phyloP scores from a whole-genome alignment of 2,329 filamentous ascomycete genomes.

The Ustilaginoidea virens region DNA sequence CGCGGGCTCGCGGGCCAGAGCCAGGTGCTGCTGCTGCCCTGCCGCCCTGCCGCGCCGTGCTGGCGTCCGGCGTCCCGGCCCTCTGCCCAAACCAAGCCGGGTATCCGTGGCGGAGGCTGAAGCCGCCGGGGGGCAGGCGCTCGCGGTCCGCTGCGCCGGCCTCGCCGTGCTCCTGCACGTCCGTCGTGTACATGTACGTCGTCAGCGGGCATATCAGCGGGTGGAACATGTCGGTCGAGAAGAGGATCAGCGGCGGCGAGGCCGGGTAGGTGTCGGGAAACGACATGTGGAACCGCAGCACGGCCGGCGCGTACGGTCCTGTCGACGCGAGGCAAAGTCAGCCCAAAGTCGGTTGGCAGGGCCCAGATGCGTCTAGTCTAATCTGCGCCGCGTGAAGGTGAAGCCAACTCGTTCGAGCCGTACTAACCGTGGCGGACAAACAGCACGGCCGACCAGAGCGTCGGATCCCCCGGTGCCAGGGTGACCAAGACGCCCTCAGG shows the following conservation, averaged over 20 bases:
- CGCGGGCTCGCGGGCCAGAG: no score
- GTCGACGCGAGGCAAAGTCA: no score
- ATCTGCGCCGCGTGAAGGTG: background rate
- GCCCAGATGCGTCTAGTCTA: background rate
- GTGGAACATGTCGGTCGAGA: conserved; percentile 88
- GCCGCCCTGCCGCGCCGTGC: no score
- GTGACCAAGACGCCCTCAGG: conserved; percentile 79
- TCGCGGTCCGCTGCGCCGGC: conserved; percentile 75
- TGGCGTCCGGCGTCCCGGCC: conserved; percentile 22
- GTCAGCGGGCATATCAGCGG: conserved; percentile 82
- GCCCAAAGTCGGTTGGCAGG: no score
- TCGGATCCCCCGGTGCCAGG: conserved; percentile 65
- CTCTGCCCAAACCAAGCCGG: conserved; percentile 65
- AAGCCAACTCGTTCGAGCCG: background rate
- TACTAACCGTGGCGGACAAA: conserved; percentile 70
- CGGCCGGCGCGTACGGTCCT: conserved; percentile 81
- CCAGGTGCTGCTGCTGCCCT: no score
- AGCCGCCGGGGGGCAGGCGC: conserved; percentile 71
- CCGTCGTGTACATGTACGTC: conserved; percentile 85
- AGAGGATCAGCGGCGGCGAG: conserved; percentile 70
- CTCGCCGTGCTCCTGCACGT: conserved; percentile 57
- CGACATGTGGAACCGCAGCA: conserved; percentile 79
- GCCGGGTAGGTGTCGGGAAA: conserved; percentile 72
- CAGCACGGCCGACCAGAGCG: conserved; percentile 77
- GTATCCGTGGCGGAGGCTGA: conserved; percentile 82